Conservation (phyloP, 1,284 basidiomycete species). For the Pyrrhoderma noxium region DNA sequence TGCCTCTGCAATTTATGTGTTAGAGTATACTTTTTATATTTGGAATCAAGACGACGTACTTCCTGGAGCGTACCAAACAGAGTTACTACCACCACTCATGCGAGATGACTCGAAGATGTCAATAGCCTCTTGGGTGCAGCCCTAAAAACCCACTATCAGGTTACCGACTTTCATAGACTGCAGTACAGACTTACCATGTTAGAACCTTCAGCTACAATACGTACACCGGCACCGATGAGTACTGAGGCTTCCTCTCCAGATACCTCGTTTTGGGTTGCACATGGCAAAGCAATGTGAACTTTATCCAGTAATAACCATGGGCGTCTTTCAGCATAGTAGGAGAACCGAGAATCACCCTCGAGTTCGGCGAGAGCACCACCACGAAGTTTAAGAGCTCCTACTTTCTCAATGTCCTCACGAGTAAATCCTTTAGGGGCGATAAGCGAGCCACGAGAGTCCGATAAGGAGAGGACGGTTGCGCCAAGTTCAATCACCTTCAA, state of each 20-base stretch:
- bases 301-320: conserved; percentile 69
- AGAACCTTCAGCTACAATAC: conserved; percentile 73
- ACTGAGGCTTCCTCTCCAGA: conserved; percentile 64
- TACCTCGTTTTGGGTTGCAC: conserved; percentile 80
- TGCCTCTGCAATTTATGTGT: conserved; percentile 37
- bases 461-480: conserved; percentile 68
- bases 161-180: neutral
- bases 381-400: conserved; percentile 59
- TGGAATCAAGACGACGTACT: no score
- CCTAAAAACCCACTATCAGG: conserved; percentile 18
- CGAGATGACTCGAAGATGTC: conserved; percentile 66
- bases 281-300: conserved; percentile 70
- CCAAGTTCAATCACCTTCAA: conserved; percentile 78
- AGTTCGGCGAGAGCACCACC: conserved; percentile 53
- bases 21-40: no score
- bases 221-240: conserved; percentile 61
- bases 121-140: conserved; percentile 68
- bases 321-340: conserved; percentile 60
- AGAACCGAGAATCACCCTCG: conserved; percentile 37
- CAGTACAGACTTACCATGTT: conserved; percentile 43
- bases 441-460: conserved; percentile 71
- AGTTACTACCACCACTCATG: conserved; percentile 34
- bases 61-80: conserved; percentile 66
- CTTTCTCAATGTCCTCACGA: conserved; percentile 46
- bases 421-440: conserved; percentile 57